phyloP scores from a whole-genome alignment of 306 rosid genomes.

The Quercus mongolica region DNA sequence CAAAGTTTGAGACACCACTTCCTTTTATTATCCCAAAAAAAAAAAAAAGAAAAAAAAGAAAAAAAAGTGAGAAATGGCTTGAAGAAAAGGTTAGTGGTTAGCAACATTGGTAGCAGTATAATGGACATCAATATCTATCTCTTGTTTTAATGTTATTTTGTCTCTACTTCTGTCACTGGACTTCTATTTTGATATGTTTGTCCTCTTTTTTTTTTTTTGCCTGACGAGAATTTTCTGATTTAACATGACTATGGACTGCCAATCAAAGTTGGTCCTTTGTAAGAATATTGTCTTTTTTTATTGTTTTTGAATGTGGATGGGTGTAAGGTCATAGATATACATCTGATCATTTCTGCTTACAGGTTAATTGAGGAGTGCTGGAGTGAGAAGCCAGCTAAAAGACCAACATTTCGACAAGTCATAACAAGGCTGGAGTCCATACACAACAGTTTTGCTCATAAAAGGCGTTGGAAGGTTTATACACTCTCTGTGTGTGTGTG shows the following conservation, averaged over 20 bases:
- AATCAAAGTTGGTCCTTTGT: not conserved
- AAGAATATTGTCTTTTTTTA: not conserved
- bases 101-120: no score
- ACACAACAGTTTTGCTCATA: constrained; percentile 49
- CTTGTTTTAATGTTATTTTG: no score
- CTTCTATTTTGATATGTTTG: no score
- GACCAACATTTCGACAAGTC: constrained; percentile 90
- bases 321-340: constrained; percentile 2
- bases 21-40: no score
- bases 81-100: no score
- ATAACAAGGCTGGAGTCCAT: constrained; percentile 67
- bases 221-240: not conserved
- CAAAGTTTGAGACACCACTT: no score
- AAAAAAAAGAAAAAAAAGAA: not conserved
- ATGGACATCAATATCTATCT: no score
- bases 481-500: constrained; percentile 20
- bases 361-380: constrained; percentile 92
- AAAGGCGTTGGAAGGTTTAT: constrained; percentile 83
- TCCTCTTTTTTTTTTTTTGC: no score
- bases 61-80: not conserved
- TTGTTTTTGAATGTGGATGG: not conserved
- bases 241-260: not conserved
- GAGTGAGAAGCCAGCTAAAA: constrained; percentile 77
- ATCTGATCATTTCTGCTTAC: constrained; percentile 23
- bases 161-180: no score